Evolutionary conservation across 805 yeast genomes (phyloP), one percentile per base, ranked within the genome.

Genomic region (Suhomyces emberorum): DNA sequence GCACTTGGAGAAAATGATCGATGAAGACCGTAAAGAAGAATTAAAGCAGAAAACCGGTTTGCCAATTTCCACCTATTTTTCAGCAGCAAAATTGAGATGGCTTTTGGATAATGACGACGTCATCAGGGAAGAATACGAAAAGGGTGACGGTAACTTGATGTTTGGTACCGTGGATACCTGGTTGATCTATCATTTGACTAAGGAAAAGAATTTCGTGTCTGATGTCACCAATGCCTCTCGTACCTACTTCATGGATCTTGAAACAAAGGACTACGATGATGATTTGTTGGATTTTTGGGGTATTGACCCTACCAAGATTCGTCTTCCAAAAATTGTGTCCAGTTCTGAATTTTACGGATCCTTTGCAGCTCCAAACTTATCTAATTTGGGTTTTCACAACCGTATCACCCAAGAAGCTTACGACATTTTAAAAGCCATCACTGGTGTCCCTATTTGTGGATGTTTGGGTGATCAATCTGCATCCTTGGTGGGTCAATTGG

Each of bases 141-240:
- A 69, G 29, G 91, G 88, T 33, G 83, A 83, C 33, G 70, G 72
- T 14, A 74, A 75, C 55, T 69, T 88, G 52, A 83, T 87, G 83
- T 88, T 88, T 56, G 96, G 96, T 40, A 89, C 97, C 18, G 83
- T 91, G 30, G 98, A 89, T 61, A 79, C 95, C 14, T 89, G 98
- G 98, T 74, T 89, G 44, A 79, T 89, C 42, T 87, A 85, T 63
- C 83, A 88, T 54, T 66, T 89, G 57, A 84, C 96, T 21, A 70
- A 71, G 50, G 82, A 82, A 51, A 72, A 75, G 34, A 59, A 81
- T 0, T 86, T 77, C 56, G 82, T 85, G 31, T 80, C 96, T 1
- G 98, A 89, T 61, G 81, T 88, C 18, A 81, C 96, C 35, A 89
- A 89, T 59, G 97, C 97, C 11, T 79, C 93, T 29, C 76, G 98